Percentiles rank a stretch among this genome's conserved stretches.
Conservation (phyloP, 495 filamentous ascomycete genomes). For the Neurospora sp. region DNA sequence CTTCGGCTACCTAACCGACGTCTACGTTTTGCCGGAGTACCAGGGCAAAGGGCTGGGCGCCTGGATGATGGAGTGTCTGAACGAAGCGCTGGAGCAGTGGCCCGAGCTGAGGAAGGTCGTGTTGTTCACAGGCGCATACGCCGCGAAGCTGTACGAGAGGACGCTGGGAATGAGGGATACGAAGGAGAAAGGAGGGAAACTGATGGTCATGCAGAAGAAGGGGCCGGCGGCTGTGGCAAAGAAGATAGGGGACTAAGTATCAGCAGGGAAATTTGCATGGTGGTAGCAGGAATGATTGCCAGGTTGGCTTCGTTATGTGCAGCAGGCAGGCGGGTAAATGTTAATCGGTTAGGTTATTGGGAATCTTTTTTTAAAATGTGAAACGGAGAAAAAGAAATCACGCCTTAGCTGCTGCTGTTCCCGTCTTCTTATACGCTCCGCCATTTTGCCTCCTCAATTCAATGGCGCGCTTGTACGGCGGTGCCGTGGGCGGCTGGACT, state of each 20-base stretch:
- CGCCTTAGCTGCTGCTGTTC: constrained; percentile 17
- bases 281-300: too few relatives aligned
- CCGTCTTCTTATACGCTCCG: constrained; percentile 61
- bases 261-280: too few relatives aligned
- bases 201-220: constrained; percentile 23
- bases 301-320: too few relatives aligned
- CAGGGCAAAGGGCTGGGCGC: constrained; percentile 50
- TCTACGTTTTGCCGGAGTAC: constrained; percentile 48
- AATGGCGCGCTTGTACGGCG: constrained; percentile 83
- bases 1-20: constrained; percentile 60
- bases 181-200: constrained; percentile 11
- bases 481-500: constrained; percentile 91
- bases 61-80: constrained; percentile 51
- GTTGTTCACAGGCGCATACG: constrained; percentile 35
- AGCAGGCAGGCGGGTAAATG: not conserved
- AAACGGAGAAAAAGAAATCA: constrained; percentile 3
- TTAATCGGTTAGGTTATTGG: not conserved
- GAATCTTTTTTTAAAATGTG: not conserved
- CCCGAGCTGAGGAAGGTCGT: constrained; percentile 46
- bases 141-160: constrained; percentile 36
- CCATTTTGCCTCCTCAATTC: constrained; percentile 70
- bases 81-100: constrained; percentile 45
- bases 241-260: not conserved
- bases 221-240: constrained; percentile 7
- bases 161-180: constrained; percentile 36